Base-by-base conservation (phyloP, 768 basidiomycete genomes). In the Leccinellum luteum region DNA sequence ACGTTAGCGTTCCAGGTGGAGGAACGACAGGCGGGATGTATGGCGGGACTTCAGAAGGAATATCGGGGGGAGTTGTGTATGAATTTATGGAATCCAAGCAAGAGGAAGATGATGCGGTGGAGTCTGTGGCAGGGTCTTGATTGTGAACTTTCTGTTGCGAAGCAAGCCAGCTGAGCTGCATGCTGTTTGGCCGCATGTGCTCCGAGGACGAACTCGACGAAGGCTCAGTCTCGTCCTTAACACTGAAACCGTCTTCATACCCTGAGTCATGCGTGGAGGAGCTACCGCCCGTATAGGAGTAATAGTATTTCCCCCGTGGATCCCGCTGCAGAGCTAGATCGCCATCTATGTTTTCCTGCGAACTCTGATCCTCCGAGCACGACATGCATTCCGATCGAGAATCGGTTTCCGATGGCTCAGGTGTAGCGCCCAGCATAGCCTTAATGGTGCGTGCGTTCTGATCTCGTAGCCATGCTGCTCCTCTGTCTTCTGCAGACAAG, bases 391-490 rank as follows among this genome's bases (percentile, higher is more conserved):
- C 62, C 1, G 81, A 83, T 15, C 71, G 69, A 43, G 74, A 75
- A 52, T 87, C 86, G 2, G 81, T 78, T 48, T 79, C 79, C 3
- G 86, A 87, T 13, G 84, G 81, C 43, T 79, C 84, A 3, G 85
- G 84, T 13, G 72, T 71, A 35, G 73, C 68, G 17, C 87, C 87
- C 7, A 88, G 74, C 76, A 83, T 83, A 19, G 80, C 79, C 47
- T 82, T 81, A 51, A 86, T 79, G 0, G 81, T 78, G 13, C 90
- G 81, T 31, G 83, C 79, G 51, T 84, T 89, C 70, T 96, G 93
- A 64, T 94, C 92, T 34, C 82, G 81, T 45, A 96, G 70, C 93
- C 93, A 95, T 27, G 87, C 83, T 7, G 83, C 84, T 0, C 90
- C 89, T 9, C 90, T 82, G 66, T 88, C 85, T 54, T 79, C 79